Evolutionary conservation across 1,284 basidiomycete genomes (phyloP).

Genomic region (Apiotrichum porosum): DNA sequence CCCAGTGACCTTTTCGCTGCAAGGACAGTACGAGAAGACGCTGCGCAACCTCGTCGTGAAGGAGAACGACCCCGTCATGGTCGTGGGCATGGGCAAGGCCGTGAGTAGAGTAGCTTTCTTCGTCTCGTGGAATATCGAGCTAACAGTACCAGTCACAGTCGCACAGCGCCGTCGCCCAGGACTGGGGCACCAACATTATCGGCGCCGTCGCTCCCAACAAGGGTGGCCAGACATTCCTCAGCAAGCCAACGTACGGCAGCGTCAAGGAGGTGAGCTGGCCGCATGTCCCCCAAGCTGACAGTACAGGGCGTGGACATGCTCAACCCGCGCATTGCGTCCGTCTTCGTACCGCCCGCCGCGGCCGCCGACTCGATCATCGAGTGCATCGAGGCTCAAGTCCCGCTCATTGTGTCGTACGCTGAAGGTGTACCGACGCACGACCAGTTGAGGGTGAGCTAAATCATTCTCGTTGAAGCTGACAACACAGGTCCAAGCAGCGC

Average conservation of each 20-base stretch:
- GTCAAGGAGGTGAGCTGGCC: slow-evolving; percentile 67
- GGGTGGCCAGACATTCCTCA: slow-evolving; percentile 82
- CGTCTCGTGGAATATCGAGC: too few species aligned
- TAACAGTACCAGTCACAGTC: neutral
- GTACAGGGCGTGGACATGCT: too few species aligned
- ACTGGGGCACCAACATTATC: slow-evolving; percentile 84
- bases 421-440: slow-evolving; percentile 71
- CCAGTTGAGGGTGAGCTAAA: slow-evolving; percentile 62
- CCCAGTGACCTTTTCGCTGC: slow-evolving; percentile 12
- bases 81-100: slow-evolving; percentile 57
- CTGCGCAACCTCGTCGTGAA: slow-evolving; percentile 78
- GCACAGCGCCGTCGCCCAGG: slow-evolving; percentile 10
- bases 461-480: slow-evolving; percentile 55
- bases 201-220: slow-evolving; percentile 92
- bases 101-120: too few species aligned
- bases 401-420: slow-evolving; percentile 85
- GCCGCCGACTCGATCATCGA: slow-evolving; percentile 90
- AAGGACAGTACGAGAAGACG: slow-evolving; percentile 62
- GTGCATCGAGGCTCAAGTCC: slow-evolving; percentile 89
- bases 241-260: slow-evolving; percentile 81
- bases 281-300: too few species aligned
- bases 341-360: slow-evolving; percentile 9
- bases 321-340: slow-evolving; percentile 13
- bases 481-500: slow-evolving; percentile 72
- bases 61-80: slow-evolving; percentile 83